Evolutionary conservation across 495 filamentous ascomycete species (phyloP).

Genomic region (Friedmanniomyces endolithicus): DNA sequence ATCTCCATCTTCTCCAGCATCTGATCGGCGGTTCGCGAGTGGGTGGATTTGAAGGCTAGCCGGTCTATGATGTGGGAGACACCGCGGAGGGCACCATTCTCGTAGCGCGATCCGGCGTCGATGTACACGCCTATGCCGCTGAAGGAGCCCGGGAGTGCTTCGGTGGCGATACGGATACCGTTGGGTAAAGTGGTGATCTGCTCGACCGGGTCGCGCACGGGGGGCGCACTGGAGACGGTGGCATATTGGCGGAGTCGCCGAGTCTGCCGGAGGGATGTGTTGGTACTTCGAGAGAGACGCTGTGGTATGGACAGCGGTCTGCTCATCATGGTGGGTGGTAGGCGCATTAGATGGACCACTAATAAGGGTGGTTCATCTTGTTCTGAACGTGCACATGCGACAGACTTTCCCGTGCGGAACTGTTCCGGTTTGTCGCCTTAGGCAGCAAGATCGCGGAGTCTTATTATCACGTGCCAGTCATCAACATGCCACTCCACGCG

Average conservation of each 20-base stretch:
- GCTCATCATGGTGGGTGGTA: conserved; percentile 6
- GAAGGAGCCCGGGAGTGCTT: conserved; percentile 90
- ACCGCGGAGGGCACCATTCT: conserved; percentile 70
- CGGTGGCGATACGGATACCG: conserved; percentile 87
- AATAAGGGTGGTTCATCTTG: background rate
- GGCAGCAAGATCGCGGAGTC: too few species aligned
- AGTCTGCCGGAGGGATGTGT: background rate
- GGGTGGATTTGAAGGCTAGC: conserved; percentile 89
- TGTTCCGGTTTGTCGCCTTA: background rate
- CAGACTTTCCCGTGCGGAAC: background rate
- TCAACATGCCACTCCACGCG: too few species aligned
- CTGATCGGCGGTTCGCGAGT: conserved; percentile 56
- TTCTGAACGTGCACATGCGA: background rate
- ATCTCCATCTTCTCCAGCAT: conserved; percentile 79
- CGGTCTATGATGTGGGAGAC: conserved; percentile 95
- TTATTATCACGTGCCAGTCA: too few species aligned
- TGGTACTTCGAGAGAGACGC: conserved; percentile 1
- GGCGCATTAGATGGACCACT: background rate
- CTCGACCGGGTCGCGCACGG: conserved; percentile 62
- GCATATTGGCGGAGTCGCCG: conserved; percentile 9
- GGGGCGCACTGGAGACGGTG: conserved; percentile 5
- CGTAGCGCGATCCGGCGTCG: conserved; percentile 90
- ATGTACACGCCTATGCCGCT: conserved; percentile 92
- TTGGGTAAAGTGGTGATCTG: conserved; percentile 82
- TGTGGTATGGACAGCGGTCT: conserved; percentile 3